phyloP scores from a whole-genome alignment of 2,329 filamentous ascomycete species.

The Curvularia sp. region DNA sequence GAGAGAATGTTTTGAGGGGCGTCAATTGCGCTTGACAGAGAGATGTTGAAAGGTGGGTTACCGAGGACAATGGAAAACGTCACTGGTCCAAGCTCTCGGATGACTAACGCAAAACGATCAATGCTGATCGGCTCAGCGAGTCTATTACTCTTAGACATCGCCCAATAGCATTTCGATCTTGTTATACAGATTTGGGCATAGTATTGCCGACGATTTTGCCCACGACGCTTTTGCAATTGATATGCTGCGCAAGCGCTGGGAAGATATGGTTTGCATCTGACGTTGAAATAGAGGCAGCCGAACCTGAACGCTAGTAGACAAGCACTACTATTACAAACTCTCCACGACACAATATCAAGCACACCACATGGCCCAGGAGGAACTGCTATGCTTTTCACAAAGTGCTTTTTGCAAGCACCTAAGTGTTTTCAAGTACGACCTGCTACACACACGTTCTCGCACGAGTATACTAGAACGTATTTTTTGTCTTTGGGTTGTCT shows the following conservation, averaged over 20 bases:
- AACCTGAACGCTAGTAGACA: not conserved
- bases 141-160: conserved; percentile 28
- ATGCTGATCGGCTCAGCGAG: conserved; percentile 25
- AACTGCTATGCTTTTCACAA: not conserved
- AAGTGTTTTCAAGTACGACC: not conserved
- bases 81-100: conserved; percentile 28
- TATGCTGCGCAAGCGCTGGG: not conserved
- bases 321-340: no score
- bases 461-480: not conserved
- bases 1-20: conserved; percentile 13
- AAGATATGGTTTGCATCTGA: not conserved
- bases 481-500: no score
- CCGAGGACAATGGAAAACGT: conserved; percentile 35
- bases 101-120: conserved; percentile 21
- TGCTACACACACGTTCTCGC: not conserved
- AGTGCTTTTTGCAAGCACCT: not conserved
- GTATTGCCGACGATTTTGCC: not conserved
- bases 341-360: not conserved
- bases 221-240: no score
- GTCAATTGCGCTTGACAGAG: conserved; percentile 23
- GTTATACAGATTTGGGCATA: not conserved
- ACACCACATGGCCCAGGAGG: not conserved
- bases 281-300: not conserved
- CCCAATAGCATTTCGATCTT: conserved; percentile 6
- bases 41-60: conserved; percentile 20